These are phyloP conservation scores for Porogramme epimiltina DNA, from an alignment of 1,284 basidiomycete species.

Conservation along the genomic window DNA sequence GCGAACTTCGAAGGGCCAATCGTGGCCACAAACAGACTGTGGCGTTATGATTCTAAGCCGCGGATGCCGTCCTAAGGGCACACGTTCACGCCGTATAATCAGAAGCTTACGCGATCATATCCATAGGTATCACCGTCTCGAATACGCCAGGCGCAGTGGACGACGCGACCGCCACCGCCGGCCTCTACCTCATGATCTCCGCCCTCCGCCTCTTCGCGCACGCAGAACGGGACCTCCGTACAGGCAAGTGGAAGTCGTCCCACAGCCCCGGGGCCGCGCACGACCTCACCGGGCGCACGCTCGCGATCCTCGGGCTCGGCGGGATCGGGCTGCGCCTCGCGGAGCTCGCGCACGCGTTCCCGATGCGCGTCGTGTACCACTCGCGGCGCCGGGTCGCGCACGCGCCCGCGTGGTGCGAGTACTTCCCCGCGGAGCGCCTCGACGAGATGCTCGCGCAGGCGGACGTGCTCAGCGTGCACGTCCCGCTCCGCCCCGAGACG, in stretches of 20 bases:
- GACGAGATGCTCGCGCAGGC: conserved; percentile 73
- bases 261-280: conserved; percentile 52
- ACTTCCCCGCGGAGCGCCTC: conserved; percentile 59
- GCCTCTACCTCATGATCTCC: conserved; percentile 83
- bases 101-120: too few relatives aligned
- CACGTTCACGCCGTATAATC: too few relatives aligned
- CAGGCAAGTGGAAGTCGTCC: conserved; percentile 57
- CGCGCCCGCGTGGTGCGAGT: conserved; percentile 78
- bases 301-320: conserved; percentile 89
- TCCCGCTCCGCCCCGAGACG: conserved; percentile 75
- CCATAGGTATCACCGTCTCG: conserved; percentile 80
- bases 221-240: conserved; percentile 68
- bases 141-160: conserved; percentile 93
- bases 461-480: conserved; percentile 84
- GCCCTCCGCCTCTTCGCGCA: conserved; percentile 79
- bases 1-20: too few relatives aligned
- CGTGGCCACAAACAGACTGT: too few relatives aligned
- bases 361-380: conserved; percentile 89
- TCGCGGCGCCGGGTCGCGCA: conserved; percentile 56
- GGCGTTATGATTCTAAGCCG: too few relatives aligned
- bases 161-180: conserved; percentile 90
- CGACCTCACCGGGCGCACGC: conserved; percentile 78
- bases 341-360: conserved; percentile 71
- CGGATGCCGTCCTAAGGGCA: too few relatives aligned
- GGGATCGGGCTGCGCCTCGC: conserved; percentile 83